Conservation (phyloP, 2,329 filamentous ascomycete species). For the Bipolaris victoriae region DNA sequence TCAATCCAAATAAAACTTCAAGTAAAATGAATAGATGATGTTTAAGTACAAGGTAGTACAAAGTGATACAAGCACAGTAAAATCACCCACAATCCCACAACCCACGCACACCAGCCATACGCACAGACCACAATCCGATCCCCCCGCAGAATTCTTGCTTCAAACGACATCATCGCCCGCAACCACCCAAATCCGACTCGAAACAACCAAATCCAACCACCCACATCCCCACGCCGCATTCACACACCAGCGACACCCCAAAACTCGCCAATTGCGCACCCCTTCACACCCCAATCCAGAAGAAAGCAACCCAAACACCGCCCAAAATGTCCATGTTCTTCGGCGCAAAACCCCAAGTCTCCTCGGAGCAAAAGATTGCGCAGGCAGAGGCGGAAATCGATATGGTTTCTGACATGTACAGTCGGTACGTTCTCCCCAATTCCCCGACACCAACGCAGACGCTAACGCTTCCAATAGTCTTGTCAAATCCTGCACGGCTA, state of each 20-base stretch:
- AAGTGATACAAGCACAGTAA: not conserved
- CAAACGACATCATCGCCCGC: slow-evolving; percentile 3
- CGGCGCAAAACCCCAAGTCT: slow-evolving; percentile 78
- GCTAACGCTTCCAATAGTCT: slow-evolving; percentile 61
- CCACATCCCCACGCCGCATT: not conserved
- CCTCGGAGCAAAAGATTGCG: slow-evolving; percentile 95
- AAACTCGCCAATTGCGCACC: not conserved
- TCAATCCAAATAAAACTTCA: not conserved
- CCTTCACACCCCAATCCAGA: not conserved
- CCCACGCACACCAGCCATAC: not conserved
- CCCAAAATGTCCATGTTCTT: slow-evolving; percentile 48
- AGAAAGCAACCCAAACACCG: not conserved
- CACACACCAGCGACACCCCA: not conserved
- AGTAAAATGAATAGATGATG: not conserved
- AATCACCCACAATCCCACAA: not conserved
- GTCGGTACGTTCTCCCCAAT: slow-evolving; percentile 67
- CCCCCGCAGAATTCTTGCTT: not conserved
- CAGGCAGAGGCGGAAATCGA: slow-evolving; percentile 97
- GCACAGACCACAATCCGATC: not conserved
- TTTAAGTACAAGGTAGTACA: not conserved
- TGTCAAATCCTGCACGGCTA: slow-evolving; percentile 86
- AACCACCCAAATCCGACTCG: not conserved
- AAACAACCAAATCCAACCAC: not conserved
- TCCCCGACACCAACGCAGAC: too few relatives aligned
- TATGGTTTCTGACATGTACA: slow-evolving; percentile 97